phyloP scores from a whole-genome alignment of 2,329 filamentous ascomycete genomes.

The Camptophora hylomeconis region DNA sequence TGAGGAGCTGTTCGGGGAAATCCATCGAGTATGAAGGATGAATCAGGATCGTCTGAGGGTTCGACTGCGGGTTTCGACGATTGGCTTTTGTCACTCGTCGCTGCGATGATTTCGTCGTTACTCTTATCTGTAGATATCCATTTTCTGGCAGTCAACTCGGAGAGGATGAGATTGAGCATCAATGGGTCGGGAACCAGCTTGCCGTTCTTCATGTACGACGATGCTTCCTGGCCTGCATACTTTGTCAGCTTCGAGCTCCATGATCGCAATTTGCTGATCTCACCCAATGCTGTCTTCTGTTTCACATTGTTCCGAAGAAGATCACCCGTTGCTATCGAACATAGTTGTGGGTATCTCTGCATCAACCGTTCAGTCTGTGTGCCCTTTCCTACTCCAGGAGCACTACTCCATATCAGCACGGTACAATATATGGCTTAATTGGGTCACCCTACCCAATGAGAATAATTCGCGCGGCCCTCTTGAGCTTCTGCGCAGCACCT shows the following conservation, averaged over 20 bases:
- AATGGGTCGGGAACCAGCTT: constrained; percentile 82
- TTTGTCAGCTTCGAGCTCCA: constrained; percentile 9
- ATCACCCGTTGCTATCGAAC: constrained; percentile 87
- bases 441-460: no score
- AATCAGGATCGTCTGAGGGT: constrained; percentile 52
- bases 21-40: constrained; percentile 90
- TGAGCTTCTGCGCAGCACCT: constrained; percentile 41
- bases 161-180: constrained; percentile 83
- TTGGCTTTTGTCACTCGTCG: constrained; percentile 29
- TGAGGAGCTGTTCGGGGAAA: constrained; percentile 83
- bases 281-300: constrained; percentile 72
- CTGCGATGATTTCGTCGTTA: constrained; percentile 19
- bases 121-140: constrained; percentile 51
- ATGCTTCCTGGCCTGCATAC: constrained; percentile 68
- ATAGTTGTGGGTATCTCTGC: constrained; percentile 72
- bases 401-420: no score
- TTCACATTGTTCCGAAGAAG: constrained; percentile 87
- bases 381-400: constrained; percentile 93
- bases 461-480: constrained; percentile 78
- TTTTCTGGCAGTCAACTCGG: constrained; percentile 71
- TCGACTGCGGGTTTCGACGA: constrained; percentile 22
- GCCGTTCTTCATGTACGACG: constrained; percentile 74
- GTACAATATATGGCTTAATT: no score
- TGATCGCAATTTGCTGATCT: constrained; percentile 12
- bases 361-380: constrained; percentile 88